A percentile compares a stretch with the other conserved stretches of the same genome.
phyloP scores from a whole-genome alignment of 139 green algal species.

The Penium margaritaceum region DNA sequence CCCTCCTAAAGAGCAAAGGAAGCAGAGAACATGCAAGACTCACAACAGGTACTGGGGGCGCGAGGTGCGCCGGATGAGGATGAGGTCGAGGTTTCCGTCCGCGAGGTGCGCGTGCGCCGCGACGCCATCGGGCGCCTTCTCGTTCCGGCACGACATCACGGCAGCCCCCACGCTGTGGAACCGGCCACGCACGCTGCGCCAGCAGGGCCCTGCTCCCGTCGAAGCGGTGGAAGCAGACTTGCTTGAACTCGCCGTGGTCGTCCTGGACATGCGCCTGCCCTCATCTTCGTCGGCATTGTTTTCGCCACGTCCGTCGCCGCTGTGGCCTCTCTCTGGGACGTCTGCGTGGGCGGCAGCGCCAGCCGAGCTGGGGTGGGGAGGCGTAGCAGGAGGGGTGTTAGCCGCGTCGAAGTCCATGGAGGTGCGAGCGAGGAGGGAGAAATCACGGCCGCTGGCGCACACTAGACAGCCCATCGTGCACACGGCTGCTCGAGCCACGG shows the following conservation, averaged over 20 bases:
- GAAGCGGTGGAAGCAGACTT: too few relatives aligned
- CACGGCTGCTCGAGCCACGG: too few relatives aligned
- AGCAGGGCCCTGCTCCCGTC: slow-evolving; percentile 1
- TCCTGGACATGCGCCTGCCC: not conserved
- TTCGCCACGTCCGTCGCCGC: not conserved
- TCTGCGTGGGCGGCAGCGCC: not conserved
- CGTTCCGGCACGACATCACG: slow-evolving; percentile 43
- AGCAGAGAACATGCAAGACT: too few relatives aligned
- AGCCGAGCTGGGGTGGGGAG: not conserved
- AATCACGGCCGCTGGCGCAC: not conserved
- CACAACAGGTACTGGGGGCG: slow-evolving; percentile 35
- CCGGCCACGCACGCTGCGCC: slow-evolving; percentile 8
- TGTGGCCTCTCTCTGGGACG: not conserved
- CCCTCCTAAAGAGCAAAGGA: too few relatives aligned
- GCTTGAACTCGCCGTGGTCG: not conserved
- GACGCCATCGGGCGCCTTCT: slow-evolving; percentile 42
- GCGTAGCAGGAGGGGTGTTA: too few relatives aligned
- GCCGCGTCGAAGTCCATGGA: too few relatives aligned
- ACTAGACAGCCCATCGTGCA: not conserved
- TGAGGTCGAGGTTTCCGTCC: slow-evolving; percentile 43
- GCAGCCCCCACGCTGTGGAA: slow-evolving; percentile 35
- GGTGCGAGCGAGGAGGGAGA: not conserved
- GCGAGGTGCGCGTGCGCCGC: slow-evolving; percentile 34
- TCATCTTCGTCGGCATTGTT: not conserved
- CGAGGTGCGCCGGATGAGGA: slow-evolving; percentile 43